Evolutionary conservation across 2,329 filamentous ascomycete species (phyloP), one percentile per base, ranked within the genome.

Genomic region (Aspergillus sp.): DNA sequence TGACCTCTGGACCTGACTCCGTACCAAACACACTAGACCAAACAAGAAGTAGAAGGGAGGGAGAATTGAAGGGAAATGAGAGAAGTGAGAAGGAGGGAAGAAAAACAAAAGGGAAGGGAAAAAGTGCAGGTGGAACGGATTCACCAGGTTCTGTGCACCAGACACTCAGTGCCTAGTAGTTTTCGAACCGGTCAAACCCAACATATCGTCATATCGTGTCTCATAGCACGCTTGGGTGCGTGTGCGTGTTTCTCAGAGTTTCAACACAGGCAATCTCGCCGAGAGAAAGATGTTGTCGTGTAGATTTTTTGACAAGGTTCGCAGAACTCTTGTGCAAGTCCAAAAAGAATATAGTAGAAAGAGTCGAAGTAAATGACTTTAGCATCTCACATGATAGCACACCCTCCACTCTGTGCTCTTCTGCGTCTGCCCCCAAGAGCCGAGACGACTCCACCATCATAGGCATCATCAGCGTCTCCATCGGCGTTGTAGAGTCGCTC

Each of bases 401-500:
- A 86, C 49, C 80, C 65, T 42, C 81, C 73, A 32, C 83, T 86
- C 54, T 83, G 75, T 11, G 83, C 83, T 45, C 81, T 75, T 46
- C 82, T 75, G 32, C 82, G 75, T 27, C 78, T 73, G 5, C 68
- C 73, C 19, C 69, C 71, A 6, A 71, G 69, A n/a, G 56, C 53
- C 13, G 59, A 60, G 27, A 65, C 42, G 11, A 58, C 61, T 4
- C 62, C 65, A 28, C 56, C 49, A 4, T 59, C 65, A 42, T 66
- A 65, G 39, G 43, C 61, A 33, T 65, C 67, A 3, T 69, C 81
- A 9, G 79, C 85, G 36, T 87, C 87, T 51, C 90, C 86, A 62
- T 95, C 90, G 54, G 88, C 82, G 37, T 86, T 83, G 66, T 93
- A 88, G 53, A 88, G 74, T 61, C 85, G 76, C 60, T 89, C 85